A percentile compares a stretch with the other conserved stretches of the same genome.
These are phyloP conservation scores for Leishmania guyanensis DNA, from an alignment of 208 protist species.

Conservation along the genomic window DNA sequence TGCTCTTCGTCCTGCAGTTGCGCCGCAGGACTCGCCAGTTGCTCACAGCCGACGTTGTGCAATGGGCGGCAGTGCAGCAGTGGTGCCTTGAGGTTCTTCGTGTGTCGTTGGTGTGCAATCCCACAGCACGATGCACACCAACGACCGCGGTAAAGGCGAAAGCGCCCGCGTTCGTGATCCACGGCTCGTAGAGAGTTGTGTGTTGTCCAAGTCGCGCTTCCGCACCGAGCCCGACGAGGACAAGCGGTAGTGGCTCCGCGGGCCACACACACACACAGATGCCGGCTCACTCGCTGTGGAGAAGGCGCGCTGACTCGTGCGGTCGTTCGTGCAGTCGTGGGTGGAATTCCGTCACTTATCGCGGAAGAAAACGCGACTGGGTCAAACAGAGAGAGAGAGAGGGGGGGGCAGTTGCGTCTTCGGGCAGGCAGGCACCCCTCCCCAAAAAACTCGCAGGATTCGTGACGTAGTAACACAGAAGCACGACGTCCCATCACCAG, in stretches of 20 bases:
- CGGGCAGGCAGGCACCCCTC: not conserved
- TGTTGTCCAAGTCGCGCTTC: too few species aligned
- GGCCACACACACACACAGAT: not conserved
- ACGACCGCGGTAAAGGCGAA: too few species aligned
- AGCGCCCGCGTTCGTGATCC: too few species aligned
- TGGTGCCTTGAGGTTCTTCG: too few species aligned
- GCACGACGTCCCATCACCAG: conserved; percentile 39
- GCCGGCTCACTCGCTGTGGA: not conserved
- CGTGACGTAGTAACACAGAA: conserved; percentile 39
- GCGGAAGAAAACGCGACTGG: too few species aligned
- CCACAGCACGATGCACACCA: too few species aligned
- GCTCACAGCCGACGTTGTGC: too few species aligned
- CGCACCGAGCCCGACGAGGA: too few species aligned
- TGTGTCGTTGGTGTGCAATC: too few species aligned
- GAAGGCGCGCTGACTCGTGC: not conserved
- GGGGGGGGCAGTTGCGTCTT: too few species aligned
- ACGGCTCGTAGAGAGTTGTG: too few species aligned
- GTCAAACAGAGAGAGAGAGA: not conserved
- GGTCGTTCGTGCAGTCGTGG: not conserved
- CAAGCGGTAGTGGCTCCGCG: not conserved
- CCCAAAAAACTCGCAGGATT: conserved; percentile 20
- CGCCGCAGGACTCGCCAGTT: not conserved
- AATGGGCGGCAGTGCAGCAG: too few species aligned
- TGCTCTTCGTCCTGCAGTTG: conserved; percentile 24
- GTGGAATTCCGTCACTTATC: not conserved